Conservation (phyloP, 208 protist species). For the Leishmania tropica region DNA sequence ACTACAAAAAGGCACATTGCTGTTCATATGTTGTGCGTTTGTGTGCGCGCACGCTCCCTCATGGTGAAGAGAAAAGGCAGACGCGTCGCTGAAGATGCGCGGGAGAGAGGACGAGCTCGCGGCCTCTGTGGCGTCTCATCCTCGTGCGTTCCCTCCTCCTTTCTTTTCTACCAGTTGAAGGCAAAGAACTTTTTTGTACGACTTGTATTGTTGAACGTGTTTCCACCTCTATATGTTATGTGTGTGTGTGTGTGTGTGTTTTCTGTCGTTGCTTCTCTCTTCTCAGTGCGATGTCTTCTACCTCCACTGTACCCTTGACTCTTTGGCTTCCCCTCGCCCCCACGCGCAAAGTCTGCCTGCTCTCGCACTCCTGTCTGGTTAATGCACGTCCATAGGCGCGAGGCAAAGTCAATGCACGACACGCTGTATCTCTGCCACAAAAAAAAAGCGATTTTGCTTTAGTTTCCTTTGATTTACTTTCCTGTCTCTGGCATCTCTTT, state of each 20-base stretch:
- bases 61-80: not conserved
- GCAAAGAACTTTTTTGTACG: not conserved
- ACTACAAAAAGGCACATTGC: conserved; percentile 18
- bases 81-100: not conserved
- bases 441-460: not conserved
- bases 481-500: not conserved
- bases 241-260: not conserved
- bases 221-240: not conserved
- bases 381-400: not conserved
- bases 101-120: not conserved
- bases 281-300: not conserved
- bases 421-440: not conserved
- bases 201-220: not conserved
- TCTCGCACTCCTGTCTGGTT: not conserved
- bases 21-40: conserved; percentile 18
- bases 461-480: not conserved
- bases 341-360: not conserved
- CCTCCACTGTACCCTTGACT: not conserved
- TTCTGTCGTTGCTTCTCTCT: not conserved
- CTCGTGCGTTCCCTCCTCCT: not conserved
- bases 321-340: not conserved
- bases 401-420: not conserved
- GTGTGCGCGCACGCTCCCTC: not conserved
- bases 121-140: not conserved
- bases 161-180: not conserved